Percentiles rank a stretch among this genome's conserved stretches.
Conservation (phyloP, 371 early-diverging fungal genomes). For the Blyttiomyces sp. region DNA sequence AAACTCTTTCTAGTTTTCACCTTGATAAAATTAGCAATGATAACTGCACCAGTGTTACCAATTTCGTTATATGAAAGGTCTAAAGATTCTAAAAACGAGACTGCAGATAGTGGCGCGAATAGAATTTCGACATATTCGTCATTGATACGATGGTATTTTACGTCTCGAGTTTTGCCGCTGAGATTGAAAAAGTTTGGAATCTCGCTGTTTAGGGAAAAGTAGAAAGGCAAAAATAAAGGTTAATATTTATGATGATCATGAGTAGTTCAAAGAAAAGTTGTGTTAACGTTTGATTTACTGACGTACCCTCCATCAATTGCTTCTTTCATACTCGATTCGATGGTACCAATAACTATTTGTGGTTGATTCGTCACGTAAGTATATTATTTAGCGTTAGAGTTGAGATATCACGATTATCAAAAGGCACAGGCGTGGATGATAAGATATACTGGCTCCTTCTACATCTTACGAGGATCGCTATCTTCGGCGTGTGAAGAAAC, state of each 20-base stretch:
- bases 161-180: constrained; percentile 26
- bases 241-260: too few species aligned
- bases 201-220: constrained; percentile 5
- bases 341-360: constrained; percentile 3
- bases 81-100: constrained; percentile 30
- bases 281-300: too few species aligned
- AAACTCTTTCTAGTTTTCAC: constrained; percentile 11
- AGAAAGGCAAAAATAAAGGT: too few species aligned
- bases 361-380: too few species aligned
- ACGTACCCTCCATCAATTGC: constrained; percentile 38
- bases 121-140: constrained; percentile 28
- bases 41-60: constrained; percentile 37
- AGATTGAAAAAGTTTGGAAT: constrained; percentile 28
- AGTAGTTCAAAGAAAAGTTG: too few species aligned
- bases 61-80: constrained; percentile 49
- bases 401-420: too few species aligned
- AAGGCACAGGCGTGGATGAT: too few species aligned
- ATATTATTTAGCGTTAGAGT: too few species aligned
- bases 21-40: constrained; percentile 37
- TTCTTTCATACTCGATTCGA: constrained; percentile 20
- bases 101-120: constrained; percentile 15
- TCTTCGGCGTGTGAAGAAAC: too few species aligned
- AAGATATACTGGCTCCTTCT: too few species aligned
- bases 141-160: constrained; percentile 22
- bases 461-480: too few species aligned